Evolutionary conservation across 305 asterid genomes (phyloP), one percentile per base, ranked within the genome.

Genomic region (Stenogyne calaminthoides): DNA sequence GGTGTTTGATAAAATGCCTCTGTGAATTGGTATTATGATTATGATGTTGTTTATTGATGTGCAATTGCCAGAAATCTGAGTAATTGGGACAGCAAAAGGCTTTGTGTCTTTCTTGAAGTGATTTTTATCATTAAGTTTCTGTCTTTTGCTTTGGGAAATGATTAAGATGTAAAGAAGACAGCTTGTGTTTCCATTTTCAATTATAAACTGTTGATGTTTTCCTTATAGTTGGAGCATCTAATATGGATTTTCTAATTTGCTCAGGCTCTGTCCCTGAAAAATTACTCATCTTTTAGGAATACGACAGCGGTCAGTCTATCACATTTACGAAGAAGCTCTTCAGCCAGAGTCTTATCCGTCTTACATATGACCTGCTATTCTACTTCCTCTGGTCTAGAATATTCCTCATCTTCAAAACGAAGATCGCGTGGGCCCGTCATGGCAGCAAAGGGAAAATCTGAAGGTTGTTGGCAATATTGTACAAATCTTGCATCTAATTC

Each of bases 191-290:
- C 71, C 71, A 49, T 10, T 71, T 22, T 60, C 72, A 55, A 15
- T 14, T 57, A 61, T 74, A 1, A 39, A 69, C 11, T 72, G 34
- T 70, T 51, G 55, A 25, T 70, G 20, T 51, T 65, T 44, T 70
- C 32, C 63, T 74, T 19, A 51, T 58, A 32, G 55, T 75, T 78
- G 64, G 64, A 76, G 70, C 77, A 67, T 67, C 85, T 84, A 69
- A 88, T 68, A 57, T 59, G 70, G 73, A 76, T 32, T 79, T 62
- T 81, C 72, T 80, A 29, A 69, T 80, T 80, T 84, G 69, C 66
- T 76, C 96, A 94, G 98, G 97, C 89, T 46, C 80, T 87, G 85
- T 83, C 89, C 68, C 85, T 89, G 86, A 86, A 77, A 80, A 83
- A 81, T 78, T 89, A 89, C 86, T 85, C 97, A 36, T 80, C 90